Percentiles rank a stretch among this genome's conserved stretches.
Conservation (phyloP, 192 early-diverging fungal species). For the Thoreauomyces humboldtii region DNA sequence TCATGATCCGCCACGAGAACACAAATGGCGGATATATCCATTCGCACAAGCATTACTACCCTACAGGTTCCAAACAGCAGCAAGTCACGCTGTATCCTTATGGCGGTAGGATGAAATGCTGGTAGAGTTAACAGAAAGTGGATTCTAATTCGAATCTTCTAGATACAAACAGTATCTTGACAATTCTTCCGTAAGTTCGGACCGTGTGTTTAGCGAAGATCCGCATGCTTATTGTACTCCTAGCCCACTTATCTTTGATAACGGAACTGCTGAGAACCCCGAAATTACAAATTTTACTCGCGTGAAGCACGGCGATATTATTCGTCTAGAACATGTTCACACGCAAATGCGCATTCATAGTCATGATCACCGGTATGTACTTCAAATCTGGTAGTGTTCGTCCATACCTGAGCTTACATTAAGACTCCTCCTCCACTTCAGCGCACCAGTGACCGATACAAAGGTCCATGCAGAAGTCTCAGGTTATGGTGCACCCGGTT, state of each 20-base stretch:
- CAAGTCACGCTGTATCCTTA: constrained; percentile 58
- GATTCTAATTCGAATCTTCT: neutral
- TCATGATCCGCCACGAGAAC: constrained; percentile 65
- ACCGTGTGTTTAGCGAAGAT: neutral
- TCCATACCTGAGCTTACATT: neutral
- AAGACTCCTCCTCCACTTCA: constrained; percentile 5
- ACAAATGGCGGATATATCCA: constrained; percentile 78
- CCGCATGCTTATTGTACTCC: neutral
- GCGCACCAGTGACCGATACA: constrained; percentile 41
- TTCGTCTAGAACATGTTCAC: constrained; percentile 62
- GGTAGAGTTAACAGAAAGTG: neutral
- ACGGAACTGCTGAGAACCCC: constrained; percentile 26
- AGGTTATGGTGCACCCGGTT: constrained; percentile 52
- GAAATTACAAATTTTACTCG: constrained; percentile 26
- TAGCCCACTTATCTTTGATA: constrained; percentile 27
- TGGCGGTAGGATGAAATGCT: constrained; percentile 17
- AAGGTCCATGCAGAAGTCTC: constrained; percentile 51
- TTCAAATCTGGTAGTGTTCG: neutral
- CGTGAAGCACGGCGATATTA: constrained; percentile 69
- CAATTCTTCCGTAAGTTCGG: constrained; percentile 44
- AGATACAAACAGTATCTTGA: constrained; percentile 79
- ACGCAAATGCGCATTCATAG: constrained; percentile 45
- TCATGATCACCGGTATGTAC: constrained; percentile 40
- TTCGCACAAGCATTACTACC: constrained; percentile 65
- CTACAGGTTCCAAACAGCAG: constrained; percentile 74